Conservation (phyloP, 805 yeast genomes). For the Candida xiaguanensis region DNA sequence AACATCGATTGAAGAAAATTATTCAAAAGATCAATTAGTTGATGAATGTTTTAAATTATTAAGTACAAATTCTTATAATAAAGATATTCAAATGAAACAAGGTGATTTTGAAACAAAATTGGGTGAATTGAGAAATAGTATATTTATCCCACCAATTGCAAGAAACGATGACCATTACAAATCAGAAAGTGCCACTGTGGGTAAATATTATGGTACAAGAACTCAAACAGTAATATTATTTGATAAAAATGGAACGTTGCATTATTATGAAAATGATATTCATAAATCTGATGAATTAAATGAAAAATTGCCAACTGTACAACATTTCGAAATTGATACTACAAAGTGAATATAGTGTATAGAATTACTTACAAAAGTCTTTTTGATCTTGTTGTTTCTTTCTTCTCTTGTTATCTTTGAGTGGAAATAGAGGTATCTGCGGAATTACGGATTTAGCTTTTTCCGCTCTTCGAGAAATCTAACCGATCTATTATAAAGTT, state of each 20-base stretch:
- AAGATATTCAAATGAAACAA: slow-evolving; percentile 10
- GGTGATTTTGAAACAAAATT: slow-evolving; percentile 21
- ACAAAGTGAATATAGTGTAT: too few relatives aligned
- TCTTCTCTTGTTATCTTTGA: too few relatives aligned
- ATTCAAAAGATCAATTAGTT: slow-evolving; percentile 40
- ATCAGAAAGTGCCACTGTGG: slow-evolving; percentile 23
- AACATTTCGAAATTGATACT: slow-evolving; percentile 14
- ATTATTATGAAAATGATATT: slow-evolving; percentile 60
- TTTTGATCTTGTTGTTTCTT: too few relatives aligned
- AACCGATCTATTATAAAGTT: too few relatives aligned
- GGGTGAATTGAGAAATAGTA: slow-evolving; percentile 48
- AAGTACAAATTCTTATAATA: slow-evolving; percentile 38
- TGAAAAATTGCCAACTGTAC: slow-evolving; percentile 5
- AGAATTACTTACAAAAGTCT: too few relatives aligned
- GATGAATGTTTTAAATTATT: slow-evolving; percentile 53
- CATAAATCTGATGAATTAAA: slow-evolving; percentile 42
- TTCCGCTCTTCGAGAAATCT: too few relatives aligned
- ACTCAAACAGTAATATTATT: slow-evolving; percentile 77
- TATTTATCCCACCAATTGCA: slow-evolving; percentile 68
- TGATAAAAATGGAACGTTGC: slow-evolving; percentile 46
- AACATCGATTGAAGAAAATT: slow-evolving; percentile 12
- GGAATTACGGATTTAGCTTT: too few relatives aligned
- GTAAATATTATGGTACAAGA: slow-evolving; percentile 76
- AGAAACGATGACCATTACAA: slow-evolving; percentile 6
- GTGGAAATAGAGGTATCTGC: too few relatives aligned